A percentile compares a stretch with the other conserved stretches of the same genome.
Conservation (phyloP, 1,139 yeast species). For the Taiozyma sp. region DNA sequence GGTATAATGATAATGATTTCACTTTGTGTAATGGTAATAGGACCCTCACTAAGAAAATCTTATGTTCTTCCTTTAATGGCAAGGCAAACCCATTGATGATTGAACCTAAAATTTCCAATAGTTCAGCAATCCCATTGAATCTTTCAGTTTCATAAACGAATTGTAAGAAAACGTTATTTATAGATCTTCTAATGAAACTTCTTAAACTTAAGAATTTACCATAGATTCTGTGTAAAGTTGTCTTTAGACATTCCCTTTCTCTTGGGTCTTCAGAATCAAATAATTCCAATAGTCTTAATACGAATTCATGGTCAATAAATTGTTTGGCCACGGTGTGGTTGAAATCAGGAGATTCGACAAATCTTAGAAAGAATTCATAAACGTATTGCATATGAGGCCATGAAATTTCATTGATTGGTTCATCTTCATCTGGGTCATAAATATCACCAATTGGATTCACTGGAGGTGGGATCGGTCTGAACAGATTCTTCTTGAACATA, state of each 20-base stretch:
- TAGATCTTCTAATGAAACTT: slow-evolving; percentile 87
- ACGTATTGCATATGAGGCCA: slow-evolving; percentile 99
- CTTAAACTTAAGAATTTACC: slow-evolving; percentile 91
- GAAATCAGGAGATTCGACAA: slow-evolving; percentile 93
- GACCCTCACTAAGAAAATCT: slow-evolving; percentile 83
- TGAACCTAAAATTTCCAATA: slow-evolving; percentile 90
- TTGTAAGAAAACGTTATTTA: slow-evolving; percentile 87
- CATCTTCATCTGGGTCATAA: slow-evolving; percentile 98
- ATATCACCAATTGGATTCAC: slow-evolving; percentile 95
- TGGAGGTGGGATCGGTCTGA: slow-evolving; percentile 97
- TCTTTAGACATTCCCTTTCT: slow-evolving; percentile 91
- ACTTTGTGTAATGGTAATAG: slow-evolving; percentile 92
- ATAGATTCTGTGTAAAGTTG: slow-evolving; percentile 91
- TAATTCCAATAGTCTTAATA: slow-evolving; percentile 72
- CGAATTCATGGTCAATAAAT: slow-evolving; percentile 88
- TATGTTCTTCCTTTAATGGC: slow-evolving; percentile 96
- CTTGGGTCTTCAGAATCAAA: slow-evolving; percentile 97
- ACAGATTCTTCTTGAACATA: slow-evolving; percentile 86
- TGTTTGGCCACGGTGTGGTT: slow-evolving; percentile 92
- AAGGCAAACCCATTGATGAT: slow-evolving; percentile 97
- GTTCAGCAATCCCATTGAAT: slow-evolving; percentile 94
- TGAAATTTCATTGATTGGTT: slow-evolving; percentile 91
- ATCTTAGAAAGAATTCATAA: slow-evolving; percentile 88
- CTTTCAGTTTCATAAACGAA: slow-evolving; percentile 94
- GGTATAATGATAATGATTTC: slow-evolving; percentile 81